Evolutionary conservation across 2,329 filamentous ascomycete genomes (phyloP), one percentile per base, ranked within the genome.

Genomic region (Trichoderma aggressivum): DNA sequence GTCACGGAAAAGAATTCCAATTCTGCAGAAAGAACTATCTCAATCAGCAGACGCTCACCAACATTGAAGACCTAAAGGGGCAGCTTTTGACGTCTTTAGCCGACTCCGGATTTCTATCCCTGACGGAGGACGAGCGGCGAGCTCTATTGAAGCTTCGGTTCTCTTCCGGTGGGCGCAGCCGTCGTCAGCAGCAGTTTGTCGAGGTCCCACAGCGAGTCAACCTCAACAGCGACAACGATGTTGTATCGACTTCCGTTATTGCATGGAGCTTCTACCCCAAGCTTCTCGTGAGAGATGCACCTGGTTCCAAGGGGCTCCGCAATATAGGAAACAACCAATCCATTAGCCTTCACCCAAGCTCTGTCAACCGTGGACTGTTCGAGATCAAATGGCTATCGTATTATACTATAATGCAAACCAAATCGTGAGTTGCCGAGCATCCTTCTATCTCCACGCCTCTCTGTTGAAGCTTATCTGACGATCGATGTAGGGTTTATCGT

Each of bases 231-330:
- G 87, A 91, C 69, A 95, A 97, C 73, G 94, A 99, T 75, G 77
- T 90, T 1, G 86, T 98, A 28, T 86, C 94, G 7, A 89, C 91
- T 72, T 92, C 94, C 0, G 92, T 98, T 55, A 92, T 98, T 75
- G 92, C 94, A 0, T 97, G 93, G 89, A 94, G 93, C 66, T 97
- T 99, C 83, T 98, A 99, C 77, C 96, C 96, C 1, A 98, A 97
- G 77, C 87, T 99, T 18, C 86, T 98, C 4, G 89, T 92, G 30
- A 89, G 92, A 70, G 94, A 98, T 76, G 90, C 89, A 63, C 82
- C 83, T 0, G 85, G 84, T 26, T 84, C 84, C 30, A 97, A 94
- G 82, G 94, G 93, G 14, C 92, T 94, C 86, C 91, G 94, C 70
- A 98, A 98, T 75, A 90, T 98, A 72, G 90, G 92, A 66, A 98